Evolutionary conservation across 164 flowering plant genomes (phyloP), one percentile per base, ranked within the genome.

Genomic region (Hamamelis virginiana): DNA sequence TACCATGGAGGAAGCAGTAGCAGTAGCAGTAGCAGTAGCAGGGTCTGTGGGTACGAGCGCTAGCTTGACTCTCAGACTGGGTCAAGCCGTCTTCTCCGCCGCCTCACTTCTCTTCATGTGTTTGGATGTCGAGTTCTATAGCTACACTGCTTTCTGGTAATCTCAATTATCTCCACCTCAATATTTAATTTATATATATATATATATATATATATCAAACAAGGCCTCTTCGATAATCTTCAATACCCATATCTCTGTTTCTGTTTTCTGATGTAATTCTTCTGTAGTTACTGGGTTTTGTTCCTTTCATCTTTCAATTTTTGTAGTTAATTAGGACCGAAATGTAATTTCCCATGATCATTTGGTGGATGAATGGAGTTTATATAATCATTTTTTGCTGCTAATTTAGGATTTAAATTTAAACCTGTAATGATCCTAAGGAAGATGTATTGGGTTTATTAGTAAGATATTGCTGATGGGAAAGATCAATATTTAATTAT

Each of bases 101-200:
- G 96, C 94, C 47, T 85, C 96, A 41, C 87, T 92, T 16, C 83
- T 90, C 50, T 85, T 90, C 76, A 86, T 87, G 89, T 87, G 89
- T 59, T 67, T 85, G 28, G 87, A 78, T 44, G 76, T 87, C 58
- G 80, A 86, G 28, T 88, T 92, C 89, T 90, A 86, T 77, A 77
- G 82, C 82, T 89, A 80, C 72, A 85, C 94, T 44, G 72, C 91
- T 67, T 90, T 90, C 88, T 84, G 92, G 96, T 92, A 83, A 67
- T 66, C 59, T 19, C 45, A 19, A 41, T 11, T 72, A 59, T 38
- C 21, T 61, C 0, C 14, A n/a, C 6, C 10, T n/a, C 55, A 18
- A 3, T 2, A 21, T 57, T 23, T 56, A 43, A 15, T 28, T 62
- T 45, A 16, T n/a, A 22, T 61, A 23, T 13, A n/a, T n/a, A n/a